These are phyloP conservation scores for Stagonosporopsis cucurbitacearum DNA, from an alignment of 2,329 filamentous ascomycete genomes.

Conservation along the genomic window DNA sequence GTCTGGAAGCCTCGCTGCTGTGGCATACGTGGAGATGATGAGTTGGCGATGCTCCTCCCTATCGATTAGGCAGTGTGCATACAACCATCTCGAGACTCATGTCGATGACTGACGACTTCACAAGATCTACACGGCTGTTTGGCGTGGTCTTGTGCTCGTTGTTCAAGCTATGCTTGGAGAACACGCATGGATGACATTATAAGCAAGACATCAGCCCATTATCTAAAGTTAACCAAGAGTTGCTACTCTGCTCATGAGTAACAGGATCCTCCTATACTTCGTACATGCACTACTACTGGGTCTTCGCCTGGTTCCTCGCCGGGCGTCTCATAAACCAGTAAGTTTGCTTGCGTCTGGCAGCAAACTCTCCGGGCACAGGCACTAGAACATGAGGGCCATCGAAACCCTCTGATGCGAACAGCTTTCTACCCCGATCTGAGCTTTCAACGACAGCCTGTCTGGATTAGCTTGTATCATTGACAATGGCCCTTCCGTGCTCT, in stretches of 20 bases:
- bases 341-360: constrained; percentile 14
- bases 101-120: neutral
- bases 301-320: neutral
- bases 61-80: neutral
- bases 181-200: neutral
- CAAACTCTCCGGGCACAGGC: constrained; percentile 15
- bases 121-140: neutral
- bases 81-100: neutral
- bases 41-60: neutral
- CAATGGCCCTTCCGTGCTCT: neutral
- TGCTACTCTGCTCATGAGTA: neutral
- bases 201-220: neutral
- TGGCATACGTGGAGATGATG: neutral
- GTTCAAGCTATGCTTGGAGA: neutral
- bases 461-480: neutral
- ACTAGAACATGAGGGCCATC: constrained; percentile 2
- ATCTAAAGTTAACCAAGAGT: neutral
- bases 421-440: constrained; percentile 8
- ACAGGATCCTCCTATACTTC: neutral
- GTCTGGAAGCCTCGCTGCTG: neutral
- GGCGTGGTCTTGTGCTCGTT: neutral
- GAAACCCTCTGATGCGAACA: constrained; percentile 17
- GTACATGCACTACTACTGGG: neutral
- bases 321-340: constrained; percentile 15
- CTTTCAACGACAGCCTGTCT: constrained; percentile 13